A percentile compares a stretch with the other conserved stretches of the same genome.
These are phyloP conservation scores for Thinopyrum obtusiflorum DNA, from an alignment of 202 grass and related monocot species.

Conservation along the genomic window DNA sequence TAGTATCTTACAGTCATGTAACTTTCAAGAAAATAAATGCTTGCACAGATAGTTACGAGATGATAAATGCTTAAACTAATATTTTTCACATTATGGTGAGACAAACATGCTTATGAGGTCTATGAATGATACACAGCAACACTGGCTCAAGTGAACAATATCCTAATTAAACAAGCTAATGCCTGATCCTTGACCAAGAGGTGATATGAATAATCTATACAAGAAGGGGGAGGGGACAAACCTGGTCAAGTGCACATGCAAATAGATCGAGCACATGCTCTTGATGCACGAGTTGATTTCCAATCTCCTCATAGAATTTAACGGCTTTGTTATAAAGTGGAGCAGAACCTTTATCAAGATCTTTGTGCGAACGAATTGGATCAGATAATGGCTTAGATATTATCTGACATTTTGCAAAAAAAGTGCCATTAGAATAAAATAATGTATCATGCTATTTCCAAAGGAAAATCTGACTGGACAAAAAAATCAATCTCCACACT, in stretches of 20 bases:
- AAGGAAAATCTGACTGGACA: background rate
- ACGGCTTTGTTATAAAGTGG: conserved; percentile 75
- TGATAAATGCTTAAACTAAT: background rate
- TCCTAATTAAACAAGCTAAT: conserved; percentile 16
- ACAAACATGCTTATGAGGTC: background rate
- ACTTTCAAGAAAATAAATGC: background rate
- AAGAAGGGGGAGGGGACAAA: conserved; percentile 19
- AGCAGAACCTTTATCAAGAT: conserved; percentile 71
- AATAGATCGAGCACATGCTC: conserved; percentile 95
- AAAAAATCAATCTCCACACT: background rate
- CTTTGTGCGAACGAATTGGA: conserved; percentile 92
- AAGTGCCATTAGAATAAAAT: background rate
- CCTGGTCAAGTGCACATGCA: conserved; percentile 90
- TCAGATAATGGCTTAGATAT: conserved; percentile 80
- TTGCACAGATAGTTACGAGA: background rate
- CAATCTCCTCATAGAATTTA: conserved; percentile 82
- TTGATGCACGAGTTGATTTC: conserved; percentile 91
- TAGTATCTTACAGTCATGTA: background rate
- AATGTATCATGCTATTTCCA: background rate
- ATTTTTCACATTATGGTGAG: background rate
- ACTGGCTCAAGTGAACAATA: conserved; percentile 1
- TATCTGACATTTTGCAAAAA: conserved; percentile 58
- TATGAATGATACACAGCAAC: conserved; percentile 7
- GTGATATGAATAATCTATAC: conserved; percentile 8
- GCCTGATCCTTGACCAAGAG: background rate